phyloP scores from a whole-genome alignment of 495 filamentous ascomycete genomes.

The Gamarada debralockiae region DNA sequence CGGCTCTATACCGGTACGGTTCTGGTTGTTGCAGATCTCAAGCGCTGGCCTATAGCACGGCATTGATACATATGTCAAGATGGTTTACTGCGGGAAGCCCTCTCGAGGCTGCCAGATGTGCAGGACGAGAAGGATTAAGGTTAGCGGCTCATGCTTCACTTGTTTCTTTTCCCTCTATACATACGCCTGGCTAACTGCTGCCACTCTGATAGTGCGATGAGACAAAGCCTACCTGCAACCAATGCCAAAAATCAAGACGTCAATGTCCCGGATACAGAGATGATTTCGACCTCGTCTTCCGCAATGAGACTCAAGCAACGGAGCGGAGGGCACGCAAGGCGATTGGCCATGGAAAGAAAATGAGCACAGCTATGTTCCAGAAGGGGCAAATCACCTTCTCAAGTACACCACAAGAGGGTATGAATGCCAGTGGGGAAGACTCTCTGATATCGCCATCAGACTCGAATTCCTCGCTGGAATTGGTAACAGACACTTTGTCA shows the following conservation, averaged over 20 bases:
- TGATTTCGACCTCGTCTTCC: slow-evolving; percentile 64
- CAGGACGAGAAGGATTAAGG: slow-evolving; percentile 68
- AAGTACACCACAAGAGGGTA: slow-evolving; percentile 10
- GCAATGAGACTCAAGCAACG: slow-evolving; percentile 61
- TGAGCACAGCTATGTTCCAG: background rate
- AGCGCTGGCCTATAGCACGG: too few relatives aligned
- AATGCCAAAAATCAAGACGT: slow-evolving; percentile 62
- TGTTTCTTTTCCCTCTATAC: background rate
- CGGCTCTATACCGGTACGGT: too few relatives aligned
- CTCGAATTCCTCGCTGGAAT: background rate
- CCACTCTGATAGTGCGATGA: slow-evolving; percentile 60
- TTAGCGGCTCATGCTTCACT: slow-evolving; percentile 24
- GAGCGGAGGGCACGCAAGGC: slow-evolving; percentile 41
- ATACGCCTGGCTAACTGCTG: slow-evolving; percentile 4
- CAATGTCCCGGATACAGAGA: slow-evolving; percentile 66
- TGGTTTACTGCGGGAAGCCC: slow-evolving; percentile 75
- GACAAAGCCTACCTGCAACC: slow-evolving; percentile 61
- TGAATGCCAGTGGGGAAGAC: background rate
- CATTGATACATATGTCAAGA: slow-evolving; percentile 29
- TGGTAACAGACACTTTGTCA: background rate
- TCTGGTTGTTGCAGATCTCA: background rate
- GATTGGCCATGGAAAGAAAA: slow-evolving; percentile 7
- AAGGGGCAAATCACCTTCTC: slow-evolving; percentile 30
- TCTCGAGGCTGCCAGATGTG: slow-evolving; percentile 72
- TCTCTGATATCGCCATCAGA: slow-evolving; percentile 6